Evolutionary conservation across 1,284 basidiomycete genomes (phyloP).

Genomic region (Rhodotorula sp.): DNA sequence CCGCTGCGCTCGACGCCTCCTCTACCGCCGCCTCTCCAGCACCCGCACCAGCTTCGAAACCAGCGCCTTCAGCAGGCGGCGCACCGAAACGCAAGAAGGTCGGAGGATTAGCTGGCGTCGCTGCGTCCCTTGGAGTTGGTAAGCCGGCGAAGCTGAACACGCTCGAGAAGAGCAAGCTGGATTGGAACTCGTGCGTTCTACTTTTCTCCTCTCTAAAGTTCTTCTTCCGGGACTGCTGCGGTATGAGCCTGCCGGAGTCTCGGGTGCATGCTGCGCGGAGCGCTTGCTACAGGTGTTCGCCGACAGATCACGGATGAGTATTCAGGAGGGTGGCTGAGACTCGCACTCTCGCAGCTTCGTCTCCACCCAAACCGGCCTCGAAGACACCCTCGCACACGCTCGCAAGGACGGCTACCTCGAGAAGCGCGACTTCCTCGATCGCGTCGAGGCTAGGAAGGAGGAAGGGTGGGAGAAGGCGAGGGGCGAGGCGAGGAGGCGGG

Average conservation of each 20-base stretch:
- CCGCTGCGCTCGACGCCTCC: slow-evolving; percentile 45
- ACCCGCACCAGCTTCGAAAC: background rate
- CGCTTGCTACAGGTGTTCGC: background rate
- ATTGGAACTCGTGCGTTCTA: slow-evolving; percentile 64
- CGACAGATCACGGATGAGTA: no score
- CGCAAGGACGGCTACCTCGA: slow-evolving; percentile 73
- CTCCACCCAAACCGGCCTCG: slow-evolving; percentile 50
- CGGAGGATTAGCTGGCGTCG: slow-evolving; percentile 62
- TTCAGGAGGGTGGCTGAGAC: background rate
- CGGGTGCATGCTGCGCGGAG: background rate
- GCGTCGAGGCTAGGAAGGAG: slow-evolving; percentile 69
- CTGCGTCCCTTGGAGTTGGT: slow-evolving; percentile 55
- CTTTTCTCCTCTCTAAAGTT: background rate
- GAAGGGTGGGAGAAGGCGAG: slow-evolving; percentile 50
- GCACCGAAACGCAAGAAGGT: slow-evolving; percentile 46
- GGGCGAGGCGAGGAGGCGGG: background rate
- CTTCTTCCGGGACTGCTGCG: background rate
- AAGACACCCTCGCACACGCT: slow-evolving; percentile 70
- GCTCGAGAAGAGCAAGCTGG: slow-evolving; percentile 75
- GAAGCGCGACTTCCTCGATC: slow-evolving; percentile 71
- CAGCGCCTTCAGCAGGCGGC: background rate
- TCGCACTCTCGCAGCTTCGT: slow-evolving; percentile 46
- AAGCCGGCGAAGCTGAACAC: slow-evolving; percentile 74
- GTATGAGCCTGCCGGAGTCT: background rate
- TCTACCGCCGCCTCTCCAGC: background rate